Conservation (phyloP, 371 early-diverging fungal species). For the Mortierella polycephala region DNA sequence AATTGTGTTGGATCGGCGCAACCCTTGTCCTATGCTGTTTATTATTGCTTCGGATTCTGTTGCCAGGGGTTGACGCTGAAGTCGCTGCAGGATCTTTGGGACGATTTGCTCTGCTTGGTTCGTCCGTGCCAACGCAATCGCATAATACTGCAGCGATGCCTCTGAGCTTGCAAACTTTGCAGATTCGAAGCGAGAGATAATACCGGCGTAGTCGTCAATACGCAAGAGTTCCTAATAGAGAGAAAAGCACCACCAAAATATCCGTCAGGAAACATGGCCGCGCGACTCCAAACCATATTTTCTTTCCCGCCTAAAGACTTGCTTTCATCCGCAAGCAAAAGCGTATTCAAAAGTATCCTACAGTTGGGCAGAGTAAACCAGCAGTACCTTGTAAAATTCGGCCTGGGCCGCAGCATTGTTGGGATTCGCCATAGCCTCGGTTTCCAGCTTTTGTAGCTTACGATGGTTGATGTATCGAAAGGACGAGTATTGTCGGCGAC, state of each 20-base stretch:
- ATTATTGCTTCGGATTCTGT: constrained; percentile 36
- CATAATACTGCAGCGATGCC: constrained; percentile 75
- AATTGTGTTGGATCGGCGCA: constrained; percentile 25
- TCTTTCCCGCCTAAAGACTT: background rate
- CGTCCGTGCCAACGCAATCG: constrained; percentile 73
- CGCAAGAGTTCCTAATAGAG: constrained; percentile 69
- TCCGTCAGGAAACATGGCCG: background rate
- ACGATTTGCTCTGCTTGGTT: constrained; percentile 73
- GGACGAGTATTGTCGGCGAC: constrained; percentile 51
- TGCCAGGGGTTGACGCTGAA: constrained; percentile 61
- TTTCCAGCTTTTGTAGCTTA: constrained; percentile 69
- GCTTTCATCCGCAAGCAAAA: background rate
- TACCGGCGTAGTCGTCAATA: constrained; percentile 68
- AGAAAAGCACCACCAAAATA: background rate
- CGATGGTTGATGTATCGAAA: constrained; percentile 61
- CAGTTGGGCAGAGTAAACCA: too few relatives aligned
- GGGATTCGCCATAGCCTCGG: constrained; percentile 74
- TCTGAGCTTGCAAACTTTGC: constrained; percentile 73
- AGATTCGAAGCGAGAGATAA: constrained; percentile 78
- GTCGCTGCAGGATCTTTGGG: constrained; percentile 70
- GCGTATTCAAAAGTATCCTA: background rate
- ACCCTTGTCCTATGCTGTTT: constrained; percentile 27
- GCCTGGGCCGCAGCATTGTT: constrained; percentile 75
- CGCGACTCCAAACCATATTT: background rate
- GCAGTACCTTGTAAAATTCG: constrained; percentile 72